Base-by-base conservation (phyloP, 2,329 filamentous ascomycete genomes). In the Uncinocarpus reesii region DNA sequence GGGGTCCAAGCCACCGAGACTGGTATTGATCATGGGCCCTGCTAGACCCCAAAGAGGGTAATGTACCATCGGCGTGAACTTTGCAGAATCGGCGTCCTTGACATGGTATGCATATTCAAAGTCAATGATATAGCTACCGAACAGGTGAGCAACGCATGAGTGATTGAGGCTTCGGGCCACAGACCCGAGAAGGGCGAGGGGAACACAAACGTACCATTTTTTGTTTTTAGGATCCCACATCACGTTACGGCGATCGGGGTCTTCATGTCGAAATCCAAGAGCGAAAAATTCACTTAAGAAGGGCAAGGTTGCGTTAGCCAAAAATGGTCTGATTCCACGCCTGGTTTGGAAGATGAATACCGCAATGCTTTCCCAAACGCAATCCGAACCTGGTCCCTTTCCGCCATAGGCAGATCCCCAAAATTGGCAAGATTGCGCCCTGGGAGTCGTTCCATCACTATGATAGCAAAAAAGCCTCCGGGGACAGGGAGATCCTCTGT, bases 181-280 rank as follows among this genome's bases (percentile, higher is more conserved):
- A n/a, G n/a, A n/a, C n/a, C n/a, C n/a, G n/a, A n/a, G n/a, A n/a
- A n/a, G n/a, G n/a, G n/a, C n/a, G n/a, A n/a, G n/a, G n/a, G n/a
- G n/a, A n/a, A n/a, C n/a, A n/a, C 29, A 6, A 41, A 50, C 49
- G 24, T 43, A 53, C 49, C 52, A 51, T 36, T 49, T 53, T 34
- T 51, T 49, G 20, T 49, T 47, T 20, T 49, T 37, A 15, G 16
- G 42, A 31, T 51, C 49, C 49, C 52, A 53, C 10, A 52, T 46
- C 23, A 53, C 3, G 32, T 53, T 52, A 34, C 47, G 47, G 28
- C 50, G 78, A 29, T 29, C 34, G 7, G 49, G 42, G 24, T 53
- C 49, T 10, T 32, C 3, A 47, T 53, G 52, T 7, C 15, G 16
- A 41, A 34, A 52, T 20, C 47, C 20, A 10, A 49, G 28, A 10